Evolutionary conservation across 2,329 filamentous ascomycete species (phyloP), one percentile per base, ranked within the genome.

Genomic region (Cladorrhinum sp.): DNA sequence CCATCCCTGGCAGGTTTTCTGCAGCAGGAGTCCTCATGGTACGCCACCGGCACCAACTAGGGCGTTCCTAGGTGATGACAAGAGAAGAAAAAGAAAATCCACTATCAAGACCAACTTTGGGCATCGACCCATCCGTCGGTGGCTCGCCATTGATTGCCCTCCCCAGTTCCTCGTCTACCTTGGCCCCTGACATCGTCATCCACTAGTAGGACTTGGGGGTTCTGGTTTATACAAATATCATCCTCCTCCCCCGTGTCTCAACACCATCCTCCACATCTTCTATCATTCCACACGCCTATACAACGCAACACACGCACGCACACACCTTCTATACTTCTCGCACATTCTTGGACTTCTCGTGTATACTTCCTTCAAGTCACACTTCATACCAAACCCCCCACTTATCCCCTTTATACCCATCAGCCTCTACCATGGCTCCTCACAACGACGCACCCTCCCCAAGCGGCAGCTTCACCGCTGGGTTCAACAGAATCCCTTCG

Each of bases 381-480:
- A 13, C 50, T 25, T 27, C 58, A 29, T 51, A 48, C 20, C 41
- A 54, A 53, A 50, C 48, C 55, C 36, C 53, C 29, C 58, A 41
- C 36, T 53, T 25, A 45, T 27, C 38, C 53, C 41, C n/a, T 24
- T 18, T 18, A 53, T 55, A 20, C 9, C 24, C 38, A 56, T 6
- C 38, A 10, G 10, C 53, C 23, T 12, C 53, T 27, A 68, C 51
- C 61, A 80, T 81, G 79, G 69, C 78, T 63, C 79, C 78, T 41
- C 78, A 81, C 69, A 79, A 76, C 65, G 76, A 81, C 66, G 75
- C 77, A 29, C 76, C 75, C 23, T 80, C 78, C n/a, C 75, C 78
- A n/a, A 68, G 73, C 41, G 74, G 75, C 45, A 79, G 76, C 72
- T 80, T 76, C 67, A 74, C 75, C n/a, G 68, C 73, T 62, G 71